Conservation (phyloP, 495 filamentous ascomycete species). For the Aspergillus steynii region DNA sequence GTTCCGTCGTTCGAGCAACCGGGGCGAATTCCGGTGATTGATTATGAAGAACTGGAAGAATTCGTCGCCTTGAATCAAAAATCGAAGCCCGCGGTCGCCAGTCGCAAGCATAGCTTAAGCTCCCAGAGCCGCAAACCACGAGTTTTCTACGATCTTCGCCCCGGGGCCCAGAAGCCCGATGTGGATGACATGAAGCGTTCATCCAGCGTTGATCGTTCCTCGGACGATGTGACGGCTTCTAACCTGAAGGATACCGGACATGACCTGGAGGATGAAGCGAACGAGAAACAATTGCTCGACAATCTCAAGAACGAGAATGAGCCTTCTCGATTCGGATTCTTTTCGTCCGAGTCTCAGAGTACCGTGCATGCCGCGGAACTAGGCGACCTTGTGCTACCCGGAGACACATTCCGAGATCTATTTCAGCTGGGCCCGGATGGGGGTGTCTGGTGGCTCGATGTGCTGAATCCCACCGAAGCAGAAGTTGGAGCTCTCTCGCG, state of each 20-base stretch:
- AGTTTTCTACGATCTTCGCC: conserved; percentile 66
- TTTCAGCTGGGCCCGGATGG: conserved; percentile 75
- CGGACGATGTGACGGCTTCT: conserved; percentile 26
- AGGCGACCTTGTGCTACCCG: conserved; percentile 82
- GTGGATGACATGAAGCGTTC: conserved; percentile 36
- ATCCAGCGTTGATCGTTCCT: conserved; percentile 25
- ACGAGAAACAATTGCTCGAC: conserved; percentile 36
- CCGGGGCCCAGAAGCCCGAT: conserved; percentile 30
- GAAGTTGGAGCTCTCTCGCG: conserved; percentile 85
- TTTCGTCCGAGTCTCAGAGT: conserved; percentile 88
- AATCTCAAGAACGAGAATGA: conserved; percentile 50
- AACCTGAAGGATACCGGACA: conserved; percentile 26
- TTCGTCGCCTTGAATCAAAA: conserved; percentile 69
- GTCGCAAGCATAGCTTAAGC: conserved; percentile 54
- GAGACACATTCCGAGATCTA: conserved; percentile 83
- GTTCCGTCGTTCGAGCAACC: conserved; percentile 63
- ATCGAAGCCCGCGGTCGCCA: conserved; percentile 29
- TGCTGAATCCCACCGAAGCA: conserved; percentile 84
- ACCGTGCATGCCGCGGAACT: conserved; percentile 88
- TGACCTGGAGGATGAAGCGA: conserved; percentile 22
- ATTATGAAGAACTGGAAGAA: conserved; percentile 86
- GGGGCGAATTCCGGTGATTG: conserved; percentile 63
- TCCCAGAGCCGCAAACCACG: conserved; percentile 51
- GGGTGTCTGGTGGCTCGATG: conserved; percentile 94
- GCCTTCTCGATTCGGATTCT: conserved; percentile 86